Conservation (phyloP, 441 rosid species). For the Populus tomentosa region DNA sequence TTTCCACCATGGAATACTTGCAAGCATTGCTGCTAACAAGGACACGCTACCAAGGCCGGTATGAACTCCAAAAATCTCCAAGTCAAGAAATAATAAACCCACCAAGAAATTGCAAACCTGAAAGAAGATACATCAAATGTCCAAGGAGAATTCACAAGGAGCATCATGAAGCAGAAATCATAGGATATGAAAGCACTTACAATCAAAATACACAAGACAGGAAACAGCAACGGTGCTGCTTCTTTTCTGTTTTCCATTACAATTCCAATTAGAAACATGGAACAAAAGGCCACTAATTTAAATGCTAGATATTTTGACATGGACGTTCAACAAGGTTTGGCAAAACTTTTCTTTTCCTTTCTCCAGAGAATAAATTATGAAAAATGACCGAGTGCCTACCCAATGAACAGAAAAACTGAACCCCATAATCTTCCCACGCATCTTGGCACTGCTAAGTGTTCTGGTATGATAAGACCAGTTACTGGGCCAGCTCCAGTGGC, state of each 20-base stretch:
- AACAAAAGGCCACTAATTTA: background rate
- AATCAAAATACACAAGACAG: background rate
- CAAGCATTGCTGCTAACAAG: slow-evolving; percentile 54
- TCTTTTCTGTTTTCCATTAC: background rate
- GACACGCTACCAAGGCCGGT: slow-evolving; percentile 56
- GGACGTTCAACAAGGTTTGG: background rate
- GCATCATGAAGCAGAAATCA: background rate
- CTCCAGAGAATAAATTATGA: background rate
- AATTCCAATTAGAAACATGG: background rate
- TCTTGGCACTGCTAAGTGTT: slow-evolving; percentile 63
- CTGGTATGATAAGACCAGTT: slow-evolving; percentile 70
- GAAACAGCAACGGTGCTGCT: background rate
- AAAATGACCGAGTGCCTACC: slow-evolving; percentile 32
- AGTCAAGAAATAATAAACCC: slow-evolving; percentile 68
- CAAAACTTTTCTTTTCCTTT: background rate
- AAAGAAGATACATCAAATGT: slow-evolving; percentile 1
- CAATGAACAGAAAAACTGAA: slow-evolving; percentile 73
- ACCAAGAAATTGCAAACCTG: slow-evolving; percentile 78
- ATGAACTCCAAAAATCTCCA: slow-evolving; percentile 58
- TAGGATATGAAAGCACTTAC: background rate
- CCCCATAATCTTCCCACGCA: slow-evolving; percentile 71
- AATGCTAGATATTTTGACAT: background rate
- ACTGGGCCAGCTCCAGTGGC: slow-evolving; percentile 81
- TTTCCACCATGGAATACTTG: slow-evolving; percentile 53
- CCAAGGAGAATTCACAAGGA: background rate